Base-by-base conservation (phyloP, 192 early-diverging fungal genomes). In the Powellomyces hirtus region DNA sequence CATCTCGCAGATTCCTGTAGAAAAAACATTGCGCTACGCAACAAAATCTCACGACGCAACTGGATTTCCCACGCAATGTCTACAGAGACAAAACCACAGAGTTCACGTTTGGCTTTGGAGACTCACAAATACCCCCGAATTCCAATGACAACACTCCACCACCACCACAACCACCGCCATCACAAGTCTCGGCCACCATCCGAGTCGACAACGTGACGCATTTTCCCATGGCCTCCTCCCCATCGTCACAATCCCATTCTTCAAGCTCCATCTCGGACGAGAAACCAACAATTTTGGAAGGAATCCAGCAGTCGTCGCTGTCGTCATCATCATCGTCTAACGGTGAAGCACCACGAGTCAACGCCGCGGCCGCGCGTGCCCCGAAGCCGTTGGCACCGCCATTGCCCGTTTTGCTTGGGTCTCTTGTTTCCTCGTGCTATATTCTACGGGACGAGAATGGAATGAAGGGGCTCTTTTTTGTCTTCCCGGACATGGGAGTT, bases 401-500 rank as follows among this genome's bases (percentile, higher is more conserved):
- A 27, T 20, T 10, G 8, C 59, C 59, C 4, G 38, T 60, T 20
- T 37, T 60, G 13, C 18, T 72, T 1, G 75, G 78, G 1, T 59
- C 52, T 16, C 71, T 80, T 46, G 63, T 80, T 5, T 64, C 67
- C 7, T 22, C 46, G 13, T 76, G 64, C 20, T 30, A 36, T 16
- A 38, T 68, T 4, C 64, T 80, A 35, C 20, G 27, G 16, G 78
- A 73, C 63, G 35, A 62, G 44, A 24, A 66, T 14, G 62, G 64
- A 1, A 29, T 44, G 4, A 18, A 52, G 27, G 72, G 71, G 3
- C n/a, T 68, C n/a, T 80, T 61, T 64, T 80, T 80, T 61, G 66
- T 77, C 13, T 75, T 75, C 40, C 65, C 58, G 20, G 72, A 80
- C 24, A 37, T 80, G 5, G 44, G 68, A 16, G 63, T 80, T 13